Percentiles rank a stretch among this genome's conserved stretches.
These are phyloP conservation scores for Erythrophleum fordii DNA, from an alignment of 306 rosid species.

Conservation along the genomic window DNA sequence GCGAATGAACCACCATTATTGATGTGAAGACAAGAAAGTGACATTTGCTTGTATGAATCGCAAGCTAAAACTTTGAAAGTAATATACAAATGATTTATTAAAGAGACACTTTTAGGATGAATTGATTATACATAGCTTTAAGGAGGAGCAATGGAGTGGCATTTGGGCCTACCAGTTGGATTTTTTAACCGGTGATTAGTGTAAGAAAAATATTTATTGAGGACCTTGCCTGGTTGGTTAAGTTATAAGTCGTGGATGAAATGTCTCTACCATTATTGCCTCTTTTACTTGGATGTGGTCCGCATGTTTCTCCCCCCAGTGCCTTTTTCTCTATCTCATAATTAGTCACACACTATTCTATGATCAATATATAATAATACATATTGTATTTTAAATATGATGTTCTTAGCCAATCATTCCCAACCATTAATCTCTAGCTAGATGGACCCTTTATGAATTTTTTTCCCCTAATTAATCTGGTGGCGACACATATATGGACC, in stretches of 20 bases:
- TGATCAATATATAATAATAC: neutral
- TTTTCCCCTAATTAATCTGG: conserved; percentile 33
- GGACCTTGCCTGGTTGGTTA: conserved; percentile 80
- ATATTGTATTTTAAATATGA: neutral
- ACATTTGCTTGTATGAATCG: conserved; percentile 96
- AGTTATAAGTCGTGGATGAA: conserved; percentile 89
- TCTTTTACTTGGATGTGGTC: conserved; percentile 48
- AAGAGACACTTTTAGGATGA: conserved; percentile 52
- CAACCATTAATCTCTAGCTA: conserved; percentile 34
- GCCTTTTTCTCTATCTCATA: conserved; percentile 28
- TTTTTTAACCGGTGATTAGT: conserved; percentile 42
- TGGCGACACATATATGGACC: conserved; percentile 12
- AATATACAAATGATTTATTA: conserved; percentile 63
- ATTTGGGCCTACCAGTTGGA: conserved; percentile 61
- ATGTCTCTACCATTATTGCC: conserved; percentile 66
- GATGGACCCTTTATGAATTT: conserved; percentile 25
- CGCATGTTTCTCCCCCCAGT: conserved; percentile 32
- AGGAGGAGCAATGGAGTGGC: conserved; percentile 85
- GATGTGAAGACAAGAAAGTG: conserved; percentile 71
- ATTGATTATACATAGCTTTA: conserved; percentile 80
- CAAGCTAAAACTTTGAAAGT: conserved; percentile 82
- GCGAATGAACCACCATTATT: conserved; percentile 76
- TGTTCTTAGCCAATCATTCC: conserved; percentile 13
- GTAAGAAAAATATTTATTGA: conserved; percentile 17
- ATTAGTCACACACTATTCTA: neutral